phyloP scores from a whole-genome alignment of 805 yeast genomes.

The Candida tallmaniae region DNA sequence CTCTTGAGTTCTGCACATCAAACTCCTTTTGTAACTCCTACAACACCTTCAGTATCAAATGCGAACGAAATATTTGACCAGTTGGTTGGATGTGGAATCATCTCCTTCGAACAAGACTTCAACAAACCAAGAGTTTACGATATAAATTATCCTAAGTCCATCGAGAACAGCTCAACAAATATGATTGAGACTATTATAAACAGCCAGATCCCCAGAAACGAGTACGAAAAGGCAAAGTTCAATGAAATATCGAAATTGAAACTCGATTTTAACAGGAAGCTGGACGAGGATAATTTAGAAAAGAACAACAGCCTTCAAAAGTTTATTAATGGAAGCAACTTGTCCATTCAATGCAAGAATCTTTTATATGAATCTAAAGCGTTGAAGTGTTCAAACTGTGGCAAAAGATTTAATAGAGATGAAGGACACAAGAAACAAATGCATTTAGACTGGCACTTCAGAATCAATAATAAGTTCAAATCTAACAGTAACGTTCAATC shows the following conservation, averaged over 20 bases:
- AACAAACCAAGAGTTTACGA: slow-evolving; percentile 12
- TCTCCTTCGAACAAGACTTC: slow-evolving; percentile 35
- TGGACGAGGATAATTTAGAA: slow-evolving; percentile 3
- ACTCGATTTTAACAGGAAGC: slow-evolving; percentile 4
- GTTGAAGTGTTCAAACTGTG: slow-evolving; percentile 84
- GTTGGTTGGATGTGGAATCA: slow-evolving; percentile 34
- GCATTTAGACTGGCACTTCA: slow-evolving; percentile 95
- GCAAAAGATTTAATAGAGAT: slow-evolving; percentile 72
- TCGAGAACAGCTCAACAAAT: slow-evolving; percentile 5
- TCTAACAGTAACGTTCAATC: slow-evolving; percentile 50
- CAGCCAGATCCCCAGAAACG: slow-evolving; percentile 17
- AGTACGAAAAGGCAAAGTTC: slow-evolving; percentile 30
- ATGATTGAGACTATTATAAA: slow-evolving; percentile 9
- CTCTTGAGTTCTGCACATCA: neutral
- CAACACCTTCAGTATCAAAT: slow-evolving; percentile 3
- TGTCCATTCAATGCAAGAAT: slow-evolving; percentile 17
- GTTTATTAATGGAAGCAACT: slow-evolving; percentile 31
- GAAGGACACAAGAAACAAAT: slow-evolving; percentile 46
- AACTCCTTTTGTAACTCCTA: neutral
- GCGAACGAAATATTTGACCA: slow-evolving; percentile 30
- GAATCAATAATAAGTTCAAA: slow-evolving; percentile 72
- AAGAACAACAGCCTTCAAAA: slow-evolving; percentile 20
- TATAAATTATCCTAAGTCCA: slow-evolving; percentile 12
- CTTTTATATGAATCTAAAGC: slow-evolving; percentile 58
- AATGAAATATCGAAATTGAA: slow-evolving; percentile 23